These are phyloP conservation scores for Cochliopodium minus DNA, from an alignment of 208 protist genomes.

Conservation along the genomic window DNA sequence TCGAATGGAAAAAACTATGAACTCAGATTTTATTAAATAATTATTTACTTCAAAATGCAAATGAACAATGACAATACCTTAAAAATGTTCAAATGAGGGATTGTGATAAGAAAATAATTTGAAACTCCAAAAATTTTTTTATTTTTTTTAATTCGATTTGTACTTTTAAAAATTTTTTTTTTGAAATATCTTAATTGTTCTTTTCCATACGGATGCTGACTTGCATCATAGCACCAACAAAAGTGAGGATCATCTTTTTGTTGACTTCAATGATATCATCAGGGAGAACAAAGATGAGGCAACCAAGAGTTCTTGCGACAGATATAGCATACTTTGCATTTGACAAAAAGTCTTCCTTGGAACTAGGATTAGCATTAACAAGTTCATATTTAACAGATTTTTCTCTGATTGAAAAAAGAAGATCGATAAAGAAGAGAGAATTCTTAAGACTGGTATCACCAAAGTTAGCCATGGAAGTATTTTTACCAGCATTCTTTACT, in stretches of 20 bases:
- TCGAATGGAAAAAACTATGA: too few species aligned
- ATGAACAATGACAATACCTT: too few species aligned
- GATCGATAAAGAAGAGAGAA: slow-evolving; percentile 36
- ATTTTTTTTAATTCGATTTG: too few species aligned
- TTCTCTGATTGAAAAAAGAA: slow-evolving; percentile 38
- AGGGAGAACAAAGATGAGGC: slow-evolving; percentile 46
- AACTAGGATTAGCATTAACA: slow-evolving; percentile 22
- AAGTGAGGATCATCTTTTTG: slow-evolving; percentile 58
- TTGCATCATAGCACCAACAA: slow-evolving; percentile 36
- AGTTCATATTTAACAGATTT: slow-evolving; percentile 29
- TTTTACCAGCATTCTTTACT: slow-evolving; percentile 27
- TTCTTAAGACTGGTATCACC: slow-evolving; percentile 34
- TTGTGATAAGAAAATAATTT: too few species aligned
- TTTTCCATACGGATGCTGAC: too few species aligned
- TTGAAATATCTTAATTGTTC: too few species aligned
- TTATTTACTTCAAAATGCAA: too few species aligned
- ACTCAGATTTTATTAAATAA: too few species aligned
- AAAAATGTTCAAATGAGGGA: too few species aligned
- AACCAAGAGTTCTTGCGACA: slow-evolving; percentile 53
- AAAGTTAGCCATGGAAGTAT: slow-evolving; percentile 34
- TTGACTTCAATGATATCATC: slow-evolving; percentile 71
- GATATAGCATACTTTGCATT: slow-evolving; percentile 62
- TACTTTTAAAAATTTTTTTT: too few species aligned
- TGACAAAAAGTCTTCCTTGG: slow-evolving; percentile 26
- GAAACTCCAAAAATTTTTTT: too few species aligned